A percentile compares a stretch with the other conserved stretches of the same genome.
Conservation (phyloP, 1,284 basidiomycete genomes). For the Paramarasmius palmivorus region DNA sequence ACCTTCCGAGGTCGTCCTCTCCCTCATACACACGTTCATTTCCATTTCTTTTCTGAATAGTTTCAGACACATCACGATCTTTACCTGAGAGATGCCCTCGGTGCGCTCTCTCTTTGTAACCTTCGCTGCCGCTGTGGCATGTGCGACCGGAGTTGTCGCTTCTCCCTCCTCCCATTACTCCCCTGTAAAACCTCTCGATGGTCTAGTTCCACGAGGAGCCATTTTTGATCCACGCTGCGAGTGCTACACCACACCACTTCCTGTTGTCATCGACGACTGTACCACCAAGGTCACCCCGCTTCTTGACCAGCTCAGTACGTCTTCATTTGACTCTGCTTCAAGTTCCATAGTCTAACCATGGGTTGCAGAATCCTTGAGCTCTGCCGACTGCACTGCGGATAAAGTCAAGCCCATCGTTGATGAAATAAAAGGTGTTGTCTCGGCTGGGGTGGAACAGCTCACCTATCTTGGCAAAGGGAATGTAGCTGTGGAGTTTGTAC, state of each 20-base stretch:
- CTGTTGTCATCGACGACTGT: constrained; percentile 3
- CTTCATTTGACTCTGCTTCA: neutral
- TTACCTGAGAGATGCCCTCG: constrained; percentile 3
- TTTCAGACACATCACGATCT: neutral
- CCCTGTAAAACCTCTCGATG: neutral
- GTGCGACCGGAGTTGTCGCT: neutral
- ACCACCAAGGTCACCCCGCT: constrained; percentile 3
- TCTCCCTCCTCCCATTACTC: constrained; percentile 1
- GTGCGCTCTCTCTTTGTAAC: constrained; percentile 8
- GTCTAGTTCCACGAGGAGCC: neutral
- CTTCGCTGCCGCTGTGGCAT: constrained; percentile 4
- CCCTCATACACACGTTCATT: no score
- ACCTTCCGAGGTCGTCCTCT: no score
- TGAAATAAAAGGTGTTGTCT: neutral
- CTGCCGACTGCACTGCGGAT: neutral
- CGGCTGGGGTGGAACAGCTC: neutral
- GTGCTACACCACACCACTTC: neutral
- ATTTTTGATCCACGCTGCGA: neutral
- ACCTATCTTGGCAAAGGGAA: neutral
- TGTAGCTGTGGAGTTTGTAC: neutral
- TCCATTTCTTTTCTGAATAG: no score
- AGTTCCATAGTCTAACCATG: constrained; percentile 2
- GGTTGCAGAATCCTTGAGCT: neutral
- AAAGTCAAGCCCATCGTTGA: neutral
- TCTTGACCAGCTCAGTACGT: constrained; percentile 6